Conservation (phyloP, 139 green algal genomes). For the Micractinium conductrix region DNA sequence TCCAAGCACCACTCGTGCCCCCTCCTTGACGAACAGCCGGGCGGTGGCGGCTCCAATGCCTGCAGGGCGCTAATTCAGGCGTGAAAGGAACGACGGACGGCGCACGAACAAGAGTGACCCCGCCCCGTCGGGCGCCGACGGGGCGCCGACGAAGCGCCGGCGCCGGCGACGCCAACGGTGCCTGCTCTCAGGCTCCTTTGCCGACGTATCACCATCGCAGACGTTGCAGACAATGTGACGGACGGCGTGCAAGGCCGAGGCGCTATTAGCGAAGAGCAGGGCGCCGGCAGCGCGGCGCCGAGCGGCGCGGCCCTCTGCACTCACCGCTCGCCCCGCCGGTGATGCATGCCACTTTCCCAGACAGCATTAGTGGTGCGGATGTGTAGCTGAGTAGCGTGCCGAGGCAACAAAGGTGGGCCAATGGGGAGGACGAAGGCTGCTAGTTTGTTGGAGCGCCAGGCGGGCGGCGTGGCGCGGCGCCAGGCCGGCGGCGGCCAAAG, state of each 20-base stretch:
- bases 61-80: too few species aligned
- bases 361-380: too few species aligned
- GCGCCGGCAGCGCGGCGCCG: too few species aligned
- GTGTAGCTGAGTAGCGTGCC: too few species aligned
- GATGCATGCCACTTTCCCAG: not conserved
- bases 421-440: too few species aligned
- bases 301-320: too few species aligned
- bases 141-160: not conserved
- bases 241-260: not conserved
- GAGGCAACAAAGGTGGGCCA: too few species aligned
- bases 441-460: too few species aligned
- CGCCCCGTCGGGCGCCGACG: too few species aligned
- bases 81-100: not conserved
- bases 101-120: not conserved
- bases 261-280: too few species aligned
- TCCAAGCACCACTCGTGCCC: not conserved
- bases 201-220: not conserved
- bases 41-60: conserved; percentile 12
- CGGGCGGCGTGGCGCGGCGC: too few species aligned
- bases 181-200: not conserved
- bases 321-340: not conserved
- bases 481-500: too few species aligned
- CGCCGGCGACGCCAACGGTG: not conserved
- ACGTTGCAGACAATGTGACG: not conserved
- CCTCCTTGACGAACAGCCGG: conserved; percentile 11